Percentiles rank a stretch among this genome's conserved stretches.
Conservation (phyloP, 2,329 filamentous ascomycete species). For the Lecanicillium sp. region DNA sequence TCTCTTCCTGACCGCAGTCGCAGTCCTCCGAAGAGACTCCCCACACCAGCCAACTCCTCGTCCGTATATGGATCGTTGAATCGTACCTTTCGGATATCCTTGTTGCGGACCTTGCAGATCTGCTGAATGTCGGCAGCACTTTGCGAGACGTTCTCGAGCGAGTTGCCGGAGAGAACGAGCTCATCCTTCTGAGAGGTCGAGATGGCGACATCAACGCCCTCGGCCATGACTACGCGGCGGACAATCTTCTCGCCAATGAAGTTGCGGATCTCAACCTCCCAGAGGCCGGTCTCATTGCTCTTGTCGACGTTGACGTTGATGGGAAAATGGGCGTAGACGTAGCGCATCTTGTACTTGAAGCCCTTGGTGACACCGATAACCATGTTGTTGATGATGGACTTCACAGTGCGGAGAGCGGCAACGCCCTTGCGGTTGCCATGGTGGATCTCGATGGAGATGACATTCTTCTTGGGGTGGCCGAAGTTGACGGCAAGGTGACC, state of each 20-base stretch:
- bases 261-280: constrained; percentile 97
- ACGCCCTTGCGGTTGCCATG: constrained; percentile 97
- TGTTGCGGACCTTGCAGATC: constrained; percentile 99
- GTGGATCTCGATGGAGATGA: constrained; percentile 97
- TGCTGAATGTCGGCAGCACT: constrained; percentile 99
- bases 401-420: constrained; percentile 95
- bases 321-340: constrained; percentile 99
- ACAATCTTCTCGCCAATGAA: constrained; percentile 99
- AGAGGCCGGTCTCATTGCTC: constrained; percentile 82
- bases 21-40: no score
- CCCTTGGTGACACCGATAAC: constrained; percentile 98
- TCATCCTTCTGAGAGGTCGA: constrained; percentile 97
- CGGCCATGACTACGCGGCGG: constrained; percentile 80
- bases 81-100: constrained; percentile 98
- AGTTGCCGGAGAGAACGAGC: constrained; percentile 89
- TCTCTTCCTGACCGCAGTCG: no score
- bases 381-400: constrained; percentile 97
- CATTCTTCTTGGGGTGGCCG: constrained; percentile 74
- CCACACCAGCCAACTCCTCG: no score
- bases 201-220: constrained; percentile 83
- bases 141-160: constrained; percentile 94
- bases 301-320: constrained; percentile 99
- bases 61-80: not conserved
- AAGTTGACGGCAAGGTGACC: constrained; percentile 96
- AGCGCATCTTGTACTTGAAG: constrained; percentile 99